phyloP scores from a whole-genome alignment of 106 monocot genomes.

The Triglochin maritima region DNA sequence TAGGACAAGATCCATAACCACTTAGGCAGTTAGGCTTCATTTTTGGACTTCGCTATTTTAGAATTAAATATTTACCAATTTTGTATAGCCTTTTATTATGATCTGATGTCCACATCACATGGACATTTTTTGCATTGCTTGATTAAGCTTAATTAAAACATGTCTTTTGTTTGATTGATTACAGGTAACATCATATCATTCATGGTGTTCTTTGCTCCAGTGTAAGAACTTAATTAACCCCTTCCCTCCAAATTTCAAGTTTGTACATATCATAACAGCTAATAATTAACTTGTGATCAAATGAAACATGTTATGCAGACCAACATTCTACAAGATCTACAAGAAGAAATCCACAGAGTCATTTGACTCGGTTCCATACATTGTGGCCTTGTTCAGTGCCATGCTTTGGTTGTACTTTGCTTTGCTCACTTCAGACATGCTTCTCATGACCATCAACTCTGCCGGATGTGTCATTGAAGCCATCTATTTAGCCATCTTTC shows the following conservation, averaged over 20 bases:
- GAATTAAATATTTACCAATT: not conserved
- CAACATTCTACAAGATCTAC: constrained; percentile 20
- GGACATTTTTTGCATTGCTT: too few relatives aligned
- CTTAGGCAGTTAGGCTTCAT: not conserved
- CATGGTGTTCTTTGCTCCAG: constrained; percentile 11
- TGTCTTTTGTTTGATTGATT: not conserved
- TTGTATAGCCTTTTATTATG: not conserved
- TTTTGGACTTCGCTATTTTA: not conserved
- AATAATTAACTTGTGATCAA: too few relatives aligned
- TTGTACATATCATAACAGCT: too few relatives aligned
- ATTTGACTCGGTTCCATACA: constrained; percentile 17
- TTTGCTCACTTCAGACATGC: constrained; percentile 16
- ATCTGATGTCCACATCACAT: not conserved
- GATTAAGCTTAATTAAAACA: too few relatives aligned
- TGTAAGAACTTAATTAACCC: not conserved
- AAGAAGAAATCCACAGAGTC: constrained; percentile 17
- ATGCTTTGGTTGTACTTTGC: constrained; percentile 17
- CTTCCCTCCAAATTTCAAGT: not conserved
- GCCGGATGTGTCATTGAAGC: constrained; percentile 54
- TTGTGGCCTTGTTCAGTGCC: constrained; percentile 17
- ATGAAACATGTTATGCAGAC: constrained; percentile 2
- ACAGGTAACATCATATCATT: constrained; percentile 26
- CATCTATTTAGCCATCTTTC: constrained; percentile 49
- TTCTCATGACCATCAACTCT: constrained; percentile 76
- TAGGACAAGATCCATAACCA: not conserved